Evolutionary conservation across 441 rosid species (phyloP).

Genomic region (Corymbia calophylla): DNA sequence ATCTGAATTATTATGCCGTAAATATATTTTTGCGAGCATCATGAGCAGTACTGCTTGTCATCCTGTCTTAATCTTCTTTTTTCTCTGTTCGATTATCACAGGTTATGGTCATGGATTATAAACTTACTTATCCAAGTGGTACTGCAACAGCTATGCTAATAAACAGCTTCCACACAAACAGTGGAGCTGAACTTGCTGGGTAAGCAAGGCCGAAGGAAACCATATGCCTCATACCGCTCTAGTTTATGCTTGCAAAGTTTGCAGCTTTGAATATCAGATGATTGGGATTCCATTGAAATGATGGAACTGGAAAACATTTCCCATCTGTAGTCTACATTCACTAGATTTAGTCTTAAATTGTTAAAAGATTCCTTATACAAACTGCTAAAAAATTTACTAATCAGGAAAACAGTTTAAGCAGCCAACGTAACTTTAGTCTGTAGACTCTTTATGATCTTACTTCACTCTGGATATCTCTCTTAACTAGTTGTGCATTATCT

Average conservation of each 20-base stretch:
- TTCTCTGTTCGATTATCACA: conserved; percentile 5
- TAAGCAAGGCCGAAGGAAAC: conserved; percentile 10
- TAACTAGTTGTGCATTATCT: not conserved
- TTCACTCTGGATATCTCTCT: not conserved
- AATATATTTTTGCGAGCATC: not conserved
- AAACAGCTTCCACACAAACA: conserved; percentile 81
- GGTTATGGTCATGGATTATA: conserved; percentile 88
- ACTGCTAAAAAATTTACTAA: not conserved
- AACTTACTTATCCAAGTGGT: conserved; percentile 93
- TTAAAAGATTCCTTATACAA: not conserved
- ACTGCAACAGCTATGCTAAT: conserved; percentile 94
- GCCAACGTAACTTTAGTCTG: not conserved
- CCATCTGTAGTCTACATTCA: not conserved
- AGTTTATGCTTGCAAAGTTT: not conserved
- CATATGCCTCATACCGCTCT: not conserved
- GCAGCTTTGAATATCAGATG: not conserved
- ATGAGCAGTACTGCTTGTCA: not conserved
- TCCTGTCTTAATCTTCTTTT: not conserved
- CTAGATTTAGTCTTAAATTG: not conserved
- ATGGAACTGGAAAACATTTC: not conserved
- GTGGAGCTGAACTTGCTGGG: conserved; percentile 93
- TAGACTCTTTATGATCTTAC: not conserved
- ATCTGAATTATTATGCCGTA: not conserved
- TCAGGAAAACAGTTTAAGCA: not conserved
- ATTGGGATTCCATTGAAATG: not conserved